Base-by-base conservation (phyloP, 2,329 filamentous ascomycete species). In the Didymella pinodella region DNA sequence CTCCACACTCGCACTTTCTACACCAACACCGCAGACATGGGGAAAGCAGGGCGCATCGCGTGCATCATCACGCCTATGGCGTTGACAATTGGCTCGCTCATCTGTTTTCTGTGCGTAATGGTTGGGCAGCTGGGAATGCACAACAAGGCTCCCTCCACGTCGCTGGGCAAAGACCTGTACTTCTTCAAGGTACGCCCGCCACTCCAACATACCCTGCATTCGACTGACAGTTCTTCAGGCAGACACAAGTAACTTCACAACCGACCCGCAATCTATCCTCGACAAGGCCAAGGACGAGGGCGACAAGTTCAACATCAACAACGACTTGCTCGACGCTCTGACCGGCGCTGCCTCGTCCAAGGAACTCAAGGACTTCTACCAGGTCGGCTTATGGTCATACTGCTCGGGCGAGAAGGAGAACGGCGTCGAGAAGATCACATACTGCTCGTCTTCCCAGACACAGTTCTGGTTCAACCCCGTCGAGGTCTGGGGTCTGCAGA, bases 31-130 rank as follows among this genome's bases (percentile, higher is more conserved):
- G 68, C 67, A 69, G 82, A 63, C 32, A 91, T 90, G 88, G 88
- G 87, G 63, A 88, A 89, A 80, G 83, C 86, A 73, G 93, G 92
- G 68, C 87, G 94, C 74, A 87, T 94, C 71, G 82, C 91, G 77
- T 97, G 93, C 80, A 95, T 98, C 79, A 86, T 91, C 79, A 82
- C 93, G 82, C 94, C 94, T 61, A 93, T 97, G 80, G 82, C 86
- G 65, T 85, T 97, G 72, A 94, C 92, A 20, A 80, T 95, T 69
- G 90, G 85, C 64, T 89, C 90, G 59, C 83, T 97, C 70, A 80
- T 95, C 70, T 90, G 90, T 68, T 77, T 88, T 54, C 70, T 85
- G 47, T 73, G 89, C 38, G 82, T 89, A 51, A 83, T 85, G 63
- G 66, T 87, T 49, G 85, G 85, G 34, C 85, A 85, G 66, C 83